Evolutionary conservation across 805 yeast species (phyloP).

Genomic region (Lachancea fermentati): DNA sequence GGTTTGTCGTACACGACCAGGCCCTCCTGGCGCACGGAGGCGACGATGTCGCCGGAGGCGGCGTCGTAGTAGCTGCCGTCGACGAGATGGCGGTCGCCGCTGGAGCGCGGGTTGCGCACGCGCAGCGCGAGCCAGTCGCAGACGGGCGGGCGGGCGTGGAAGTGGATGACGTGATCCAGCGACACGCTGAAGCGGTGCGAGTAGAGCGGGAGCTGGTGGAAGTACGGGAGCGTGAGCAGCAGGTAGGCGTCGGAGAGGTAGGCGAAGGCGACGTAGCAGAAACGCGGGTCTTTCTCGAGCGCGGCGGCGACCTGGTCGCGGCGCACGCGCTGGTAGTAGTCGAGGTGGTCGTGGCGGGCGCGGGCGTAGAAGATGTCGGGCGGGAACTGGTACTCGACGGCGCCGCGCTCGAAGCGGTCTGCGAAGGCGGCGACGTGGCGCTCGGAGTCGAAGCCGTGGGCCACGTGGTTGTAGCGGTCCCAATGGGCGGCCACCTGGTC

Average conservation of each 20-base stretch:
- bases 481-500: conserved; percentile 9
- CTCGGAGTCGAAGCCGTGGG: conserved; percentile 34
- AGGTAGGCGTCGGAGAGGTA: conserved; percentile 55
- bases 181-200: conserved; percentile 51
- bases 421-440: conserved; percentile 28
- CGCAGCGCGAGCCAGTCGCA: conserved; percentile 49
- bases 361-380: conserved; percentile 30
- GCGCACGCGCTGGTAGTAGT: conserved; percentile 26
- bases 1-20: conserved; percentile 29
- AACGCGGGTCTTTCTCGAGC: conserved; percentile 26
- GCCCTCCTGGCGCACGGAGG: conserved; percentile 65
- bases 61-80: conserved; percentile 51
- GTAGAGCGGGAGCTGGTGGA: conserved; percentile 42
- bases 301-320: conserved; percentile 14
- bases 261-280: conserved; percentile 52
- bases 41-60: conserved; percentile 45
- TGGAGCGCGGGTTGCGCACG: conserved; percentile 44
- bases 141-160: conserved; percentile 44
- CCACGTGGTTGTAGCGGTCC: conserved; percentile 32
- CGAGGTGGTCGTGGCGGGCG: conserved; percentile 10
- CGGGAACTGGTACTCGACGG: conserved; percentile 34
- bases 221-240: conserved; percentile 46
- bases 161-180: conserved; percentile 61
- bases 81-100: conserved; percentile 48
- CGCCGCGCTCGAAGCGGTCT: conserved; percentile 16